Evolutionary conservation across 257 asterid species (phyloP), one percentile per base, ranked within the genome.

Genomic region (Thymus mandschuricus): DNA sequence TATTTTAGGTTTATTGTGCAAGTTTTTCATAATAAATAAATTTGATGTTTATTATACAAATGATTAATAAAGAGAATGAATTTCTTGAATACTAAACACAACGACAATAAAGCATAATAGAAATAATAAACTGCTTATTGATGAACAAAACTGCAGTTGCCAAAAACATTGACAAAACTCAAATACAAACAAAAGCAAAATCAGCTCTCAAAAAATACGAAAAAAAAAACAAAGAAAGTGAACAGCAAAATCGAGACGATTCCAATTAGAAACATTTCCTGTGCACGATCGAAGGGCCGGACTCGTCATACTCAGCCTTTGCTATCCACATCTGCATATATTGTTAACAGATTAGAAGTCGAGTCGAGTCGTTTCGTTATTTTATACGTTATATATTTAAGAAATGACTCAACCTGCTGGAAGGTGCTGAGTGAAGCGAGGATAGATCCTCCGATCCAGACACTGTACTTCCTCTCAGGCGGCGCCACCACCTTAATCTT

Each of bases 281-380:
- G 55, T 82, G 84, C 58, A 82, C 86, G 64, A 82, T 82, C 13
- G 85, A 81, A 62, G 85, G 85, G 76, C 85, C 85, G 48, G 85
- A 81, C 68, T 81, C 85, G 30, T 81, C 82, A 64, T 81, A 81
- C 80, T 81, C 85, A 0, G 85, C 82, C 71, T 81, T 81, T 0
- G 85, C 86, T 38, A 82, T 82, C 84, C 86, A 82, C 86, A 82
- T 82, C 84, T 82, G 67, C 69, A 72, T 21, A 21, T 21, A 21
- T 21, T 21, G 21, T 21, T 21, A 21, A 21, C 21, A 21, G 21
- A 21, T 21, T 21, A 21, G 21, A 21, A 21, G 21, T 21, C 21
- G 21, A 21, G 21, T 21, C 21, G 21, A 21, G 21, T 21, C 21
- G 21, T 21, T 21, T 21, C 21, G 21, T 21, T 21, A 21, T 21